These are phyloP conservation scores for Diaporthe longicolla DNA, from an alignment of 2,329 filamentous ascomycete species.

Conservation along the genomic window DNA sequence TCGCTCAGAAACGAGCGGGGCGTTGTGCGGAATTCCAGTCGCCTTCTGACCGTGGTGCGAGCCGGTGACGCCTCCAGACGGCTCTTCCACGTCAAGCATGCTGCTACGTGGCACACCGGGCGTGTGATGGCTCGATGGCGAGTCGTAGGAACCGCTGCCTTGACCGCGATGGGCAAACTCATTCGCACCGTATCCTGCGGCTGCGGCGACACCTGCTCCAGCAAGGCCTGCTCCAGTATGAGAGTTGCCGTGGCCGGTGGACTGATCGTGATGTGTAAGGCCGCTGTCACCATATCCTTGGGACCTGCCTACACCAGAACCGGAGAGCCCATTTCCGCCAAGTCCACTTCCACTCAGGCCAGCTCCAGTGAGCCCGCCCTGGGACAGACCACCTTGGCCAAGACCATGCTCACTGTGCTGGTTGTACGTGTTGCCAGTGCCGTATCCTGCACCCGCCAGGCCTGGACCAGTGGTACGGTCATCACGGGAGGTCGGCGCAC, in stretches of 20 bases:
- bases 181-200: slow-evolving; percentile 26
- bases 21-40: slow-evolving; percentile 35
- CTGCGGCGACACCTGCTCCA: slow-evolving; percentile 25
- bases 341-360: neutral
- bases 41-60: slow-evolving; percentile 8
- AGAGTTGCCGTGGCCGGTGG: neutral
- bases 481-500: slow-evolving; percentile 40
- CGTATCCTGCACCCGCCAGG: slow-evolving; percentile 38
- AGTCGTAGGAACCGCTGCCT: slow-evolving; percentile 1
- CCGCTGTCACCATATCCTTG: neutral
- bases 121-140: neutral
- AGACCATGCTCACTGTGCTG: neutral
- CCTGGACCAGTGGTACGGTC: slow-evolving; percentile 38
- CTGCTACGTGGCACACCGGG: slow-evolving; percentile 38
- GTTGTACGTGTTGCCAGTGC: slow-evolving; percentile 34
- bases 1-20: slow-evolving; percentile 41
- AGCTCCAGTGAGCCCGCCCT: neutral
- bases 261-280: slow-evolving; percentile 5
- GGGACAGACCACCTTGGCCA: slow-evolving; percentile 9
- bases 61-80: neutral
- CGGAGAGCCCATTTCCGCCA: neutral
- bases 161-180: slow-evolving; percentile 16
- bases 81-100: slow-evolving; percentile 42
- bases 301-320: slow-evolving; percentile 2
- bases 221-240: slow-evolving; percentile 14